Evolutionary conservation across 2,329 filamentous ascomycete genomes (phyloP).

Genomic region (Chlorencoelia australis): DNA sequence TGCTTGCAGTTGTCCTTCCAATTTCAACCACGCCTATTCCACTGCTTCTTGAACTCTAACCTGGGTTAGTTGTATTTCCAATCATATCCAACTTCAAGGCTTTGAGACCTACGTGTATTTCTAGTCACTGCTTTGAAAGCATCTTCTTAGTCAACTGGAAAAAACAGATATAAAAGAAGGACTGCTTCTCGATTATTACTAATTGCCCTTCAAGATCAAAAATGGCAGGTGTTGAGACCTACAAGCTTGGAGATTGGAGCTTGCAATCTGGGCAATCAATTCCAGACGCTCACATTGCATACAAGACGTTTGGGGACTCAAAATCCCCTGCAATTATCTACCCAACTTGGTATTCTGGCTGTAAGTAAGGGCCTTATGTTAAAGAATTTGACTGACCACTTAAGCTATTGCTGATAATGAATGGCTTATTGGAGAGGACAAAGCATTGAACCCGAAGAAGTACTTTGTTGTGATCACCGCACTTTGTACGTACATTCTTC

Average conservation of each 20-base stretch:
- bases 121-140: no score
- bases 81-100: no score
- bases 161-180: no score
- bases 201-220: no score
- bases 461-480: conserved; percentile 62
- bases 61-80: no score
- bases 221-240: conserved; percentile 32
- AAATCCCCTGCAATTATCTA: conserved; percentile 60
- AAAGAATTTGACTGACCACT: conserved; percentile 5
- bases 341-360: conserved; percentile 64
- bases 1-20: no score
- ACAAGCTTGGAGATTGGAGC: conserved; percentile 53
- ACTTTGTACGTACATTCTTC: no score
- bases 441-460: conserved; percentile 49
- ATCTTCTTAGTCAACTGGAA: no score
- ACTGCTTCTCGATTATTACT: no score
- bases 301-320: conserved; percentile 62
- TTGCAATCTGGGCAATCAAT: conserved; percentile 56
- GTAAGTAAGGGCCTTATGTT: conserved; percentile 27
- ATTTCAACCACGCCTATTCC: no score
- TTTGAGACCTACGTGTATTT: no score
- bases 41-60: no score
- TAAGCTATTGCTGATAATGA: conserved; percentile 56
- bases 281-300: conserved; percentile 58
- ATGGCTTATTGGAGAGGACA: conserved; percentile 49